These are phyloP conservation scores for Castanopsis chinensis DNA, from an alignment of 306 rosid species.

Conservation along the genomic window DNA sequence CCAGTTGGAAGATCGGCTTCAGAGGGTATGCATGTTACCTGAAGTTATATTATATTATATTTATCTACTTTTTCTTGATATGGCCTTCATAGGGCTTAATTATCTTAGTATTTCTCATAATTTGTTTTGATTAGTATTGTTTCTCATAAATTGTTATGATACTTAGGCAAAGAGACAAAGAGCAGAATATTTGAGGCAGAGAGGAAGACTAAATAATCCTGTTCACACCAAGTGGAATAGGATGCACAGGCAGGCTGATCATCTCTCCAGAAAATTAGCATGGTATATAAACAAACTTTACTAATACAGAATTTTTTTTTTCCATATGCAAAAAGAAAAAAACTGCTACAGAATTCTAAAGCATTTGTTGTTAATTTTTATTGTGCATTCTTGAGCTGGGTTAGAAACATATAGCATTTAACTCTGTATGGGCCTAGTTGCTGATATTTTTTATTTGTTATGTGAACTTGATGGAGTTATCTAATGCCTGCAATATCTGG, in stretches of 20 bases:
- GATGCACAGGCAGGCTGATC: constrained; percentile 72
- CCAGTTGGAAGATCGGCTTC: constrained; percentile 83
- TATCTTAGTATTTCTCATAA: neutral
- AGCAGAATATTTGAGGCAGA: constrained; percentile 84
- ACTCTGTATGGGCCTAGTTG: neutral
- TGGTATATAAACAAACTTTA: constrained; percentile 40
- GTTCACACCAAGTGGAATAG: constrained; percentile 42
- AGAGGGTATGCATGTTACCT: constrained; percentile 57
- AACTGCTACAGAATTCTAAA: neutral
- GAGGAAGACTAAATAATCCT: constrained; percentile 57
- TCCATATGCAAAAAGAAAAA: neutral
- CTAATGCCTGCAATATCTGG: neutral
- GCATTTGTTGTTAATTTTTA: neutral
- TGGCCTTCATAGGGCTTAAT: constrained; percentile 7
- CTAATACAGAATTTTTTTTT: neutral
- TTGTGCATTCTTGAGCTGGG: neutral
- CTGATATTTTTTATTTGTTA: neutral
- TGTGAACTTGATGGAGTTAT: neutral
- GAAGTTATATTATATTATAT: neutral
- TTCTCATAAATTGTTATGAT: constrained; percentile 7
- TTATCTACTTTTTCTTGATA: neutral
- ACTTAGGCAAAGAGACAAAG: constrained; percentile 80
- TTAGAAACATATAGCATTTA: neutral
- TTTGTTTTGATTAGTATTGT: neutral
- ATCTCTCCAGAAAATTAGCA: constrained; percentile 71